These are phyloP conservation scores for Effrenium voratum DNA, from an alignment of 73 alveolate species.

Conservation along the genomic window DNA sequence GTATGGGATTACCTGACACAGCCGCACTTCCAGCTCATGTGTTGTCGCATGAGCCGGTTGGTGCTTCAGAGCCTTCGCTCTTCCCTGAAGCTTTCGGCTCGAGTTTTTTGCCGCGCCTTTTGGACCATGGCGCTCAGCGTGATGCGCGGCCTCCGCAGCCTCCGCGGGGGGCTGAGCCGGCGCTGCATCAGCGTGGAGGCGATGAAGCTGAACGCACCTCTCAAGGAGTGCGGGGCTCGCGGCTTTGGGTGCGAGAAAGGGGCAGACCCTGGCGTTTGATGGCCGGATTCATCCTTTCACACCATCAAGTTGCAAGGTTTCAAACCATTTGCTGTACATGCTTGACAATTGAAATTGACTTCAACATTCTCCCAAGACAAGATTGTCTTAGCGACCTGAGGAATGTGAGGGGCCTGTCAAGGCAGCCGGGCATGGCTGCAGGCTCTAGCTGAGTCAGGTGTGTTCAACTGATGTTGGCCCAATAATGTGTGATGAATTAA, in stretches of 20 bases:
- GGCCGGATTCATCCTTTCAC: too few relatives aligned
- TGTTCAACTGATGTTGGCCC: too few relatives aligned
- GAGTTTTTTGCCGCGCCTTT: too few relatives aligned
- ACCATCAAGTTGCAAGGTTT: too few relatives aligned
- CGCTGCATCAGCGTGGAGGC: constrained; percentile 92
- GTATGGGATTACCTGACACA: too few relatives aligned
- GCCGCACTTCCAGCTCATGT: neutral
- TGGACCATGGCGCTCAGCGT: constrained; percentile 40
- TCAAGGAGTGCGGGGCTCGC: constrained; percentile 19
- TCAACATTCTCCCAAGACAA: neutral
- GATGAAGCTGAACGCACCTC: constrained; percentile 82
- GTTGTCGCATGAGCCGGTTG: neutral
- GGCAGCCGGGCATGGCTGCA: too few relatives aligned
- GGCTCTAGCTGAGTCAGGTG: too few relatives aligned
- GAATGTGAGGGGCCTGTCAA: neutral
- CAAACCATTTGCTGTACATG: too few relatives aligned
- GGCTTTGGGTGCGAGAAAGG: too few relatives aligned
- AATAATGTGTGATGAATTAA: too few relatives aligned
- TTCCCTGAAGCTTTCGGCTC: neutral
- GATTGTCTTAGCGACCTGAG: neutral
- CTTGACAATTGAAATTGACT: too few relatives aligned
- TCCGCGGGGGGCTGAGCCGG: neutral
- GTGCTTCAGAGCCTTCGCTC: neutral
- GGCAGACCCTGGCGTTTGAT: too few relatives aligned
- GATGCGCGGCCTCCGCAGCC: constrained; percentile 15